Base-by-base conservation (phyloP, 768 basidiomycete genomes). In the Lentinula aciculospora region DNA sequence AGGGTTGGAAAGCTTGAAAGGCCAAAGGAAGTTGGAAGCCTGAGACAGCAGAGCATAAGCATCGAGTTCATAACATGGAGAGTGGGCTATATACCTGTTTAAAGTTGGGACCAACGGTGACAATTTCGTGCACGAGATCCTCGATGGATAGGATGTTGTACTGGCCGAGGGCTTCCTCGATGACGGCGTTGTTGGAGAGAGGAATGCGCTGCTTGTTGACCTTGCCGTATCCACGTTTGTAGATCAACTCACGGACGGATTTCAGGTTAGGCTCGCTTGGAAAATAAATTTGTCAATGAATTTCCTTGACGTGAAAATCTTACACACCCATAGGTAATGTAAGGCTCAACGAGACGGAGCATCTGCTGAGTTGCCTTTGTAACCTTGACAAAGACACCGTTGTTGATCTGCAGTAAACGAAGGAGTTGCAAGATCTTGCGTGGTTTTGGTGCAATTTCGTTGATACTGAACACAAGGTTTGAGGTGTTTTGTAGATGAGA, bases 181-280 rank as follows among this genome's bases (percentile, higher is more conserved):
- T 96, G 76, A 97, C 80, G 60, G 83, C 80, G 77, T 99, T 99
- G 80, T 92, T 93, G 66, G 87, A 76, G 62, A 99, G 86, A 62
- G 97, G 95, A 68, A 99, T 90, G 71, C 97, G 90, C 74, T 98
- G 95, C 78, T 93, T 96, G 83, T 93, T 74, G 73, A 98, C 86
- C 81, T 98, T 98, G 72, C 96, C 97, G 71, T 98, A 98, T 58
- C 97, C 97, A 63, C 97, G 93, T 83, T 99, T 99, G 89, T 98
- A 98, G 77, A 98, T 86, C 63, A 99, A 78, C 74, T 97, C 94
- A 63, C 96, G 94, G 70, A 98, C 87, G 40, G 94, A 87, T 74
- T 98, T 98, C 67, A 98, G 80, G 80, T 98, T 98, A 58, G 94
- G 91, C 76, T 96, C 94, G 76, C 93, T 94, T 62, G 4, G 12